Conservation (phyloP, 768 basidiomycete genomes). For the Mycena rosella region DNA sequence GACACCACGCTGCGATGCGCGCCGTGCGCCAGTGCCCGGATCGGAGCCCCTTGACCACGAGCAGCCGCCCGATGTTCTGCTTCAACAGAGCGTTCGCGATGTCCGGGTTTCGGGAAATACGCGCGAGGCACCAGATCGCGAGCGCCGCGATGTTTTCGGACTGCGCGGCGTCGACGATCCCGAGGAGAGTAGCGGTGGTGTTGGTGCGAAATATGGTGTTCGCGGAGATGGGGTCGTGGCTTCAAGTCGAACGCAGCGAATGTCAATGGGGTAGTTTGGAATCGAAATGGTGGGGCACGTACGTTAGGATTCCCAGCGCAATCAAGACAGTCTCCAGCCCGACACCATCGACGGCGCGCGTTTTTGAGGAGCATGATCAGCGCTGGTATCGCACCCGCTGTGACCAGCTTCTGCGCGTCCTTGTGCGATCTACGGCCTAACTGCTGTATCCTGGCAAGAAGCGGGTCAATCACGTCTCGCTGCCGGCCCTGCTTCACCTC, state of each 20-base stretch:
- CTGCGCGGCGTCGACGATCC: slow-evolving; percentile 38
- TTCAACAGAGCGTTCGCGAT: slow-evolving; percentile 43
- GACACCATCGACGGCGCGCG: slow-evolving; percentile 39
- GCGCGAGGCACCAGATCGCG: slow-evolving; percentile 42
- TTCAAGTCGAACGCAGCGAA: slow-evolving; percentile 9
- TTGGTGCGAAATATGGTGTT: slow-evolving; percentile 44
- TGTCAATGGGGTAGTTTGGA: too few species aligned
- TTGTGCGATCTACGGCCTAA: slow-evolving; percentile 39
- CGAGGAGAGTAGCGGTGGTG: slow-evolving; percentile 39
- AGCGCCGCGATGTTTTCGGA: slow-evolving; percentile 40
- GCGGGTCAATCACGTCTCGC: slow-evolving; percentile 39
- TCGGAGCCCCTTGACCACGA: slow-evolving; percentile 38
- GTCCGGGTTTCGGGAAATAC: slow-evolving; percentile 40
- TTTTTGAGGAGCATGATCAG: slow-evolving; percentile 42
- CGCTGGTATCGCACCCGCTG: slow-evolving; percentile 41
- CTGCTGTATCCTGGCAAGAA: slow-evolving; percentile 38
- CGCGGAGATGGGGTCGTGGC: slow-evolving; percentile 42
- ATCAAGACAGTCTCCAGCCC: slow-evolving; percentile 42
- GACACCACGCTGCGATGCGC: slow-evolving; percentile 40
- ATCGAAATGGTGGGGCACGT: slow-evolving; percentile 18
- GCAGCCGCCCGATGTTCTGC: slow-evolving; percentile 33
- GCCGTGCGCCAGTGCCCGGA: slow-evolving; percentile 32
- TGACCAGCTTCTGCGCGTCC: slow-evolving; percentile 44
- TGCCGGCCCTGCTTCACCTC: slow-evolving; percentile 42
- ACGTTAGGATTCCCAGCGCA: slow-evolving; percentile 42